Evolutionary conservation across 2,329 filamentous ascomycete genomes (phyloP).

Genomic region (Botrytis paeoniae): DNA sequence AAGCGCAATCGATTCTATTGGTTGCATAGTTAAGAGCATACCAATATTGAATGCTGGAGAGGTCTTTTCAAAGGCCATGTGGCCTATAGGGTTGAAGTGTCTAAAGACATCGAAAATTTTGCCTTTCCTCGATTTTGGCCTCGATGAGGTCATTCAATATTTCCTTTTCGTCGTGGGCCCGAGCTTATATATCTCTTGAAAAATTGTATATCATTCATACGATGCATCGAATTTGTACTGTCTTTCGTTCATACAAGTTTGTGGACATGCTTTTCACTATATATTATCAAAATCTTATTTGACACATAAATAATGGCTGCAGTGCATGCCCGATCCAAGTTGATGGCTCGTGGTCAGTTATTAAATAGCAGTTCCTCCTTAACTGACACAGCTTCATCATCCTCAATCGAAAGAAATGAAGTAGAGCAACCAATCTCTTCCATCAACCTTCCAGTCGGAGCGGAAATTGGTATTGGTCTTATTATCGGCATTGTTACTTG

Average conservation of each 20-base stretch:
- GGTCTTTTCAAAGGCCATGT: not conserved
- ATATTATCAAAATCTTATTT: not conserved
- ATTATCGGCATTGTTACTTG: not conserved
- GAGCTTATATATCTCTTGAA: not conserved
- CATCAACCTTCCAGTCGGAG: not conserved
- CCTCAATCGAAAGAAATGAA: not conserved
- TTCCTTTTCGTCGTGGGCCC: not conserved
- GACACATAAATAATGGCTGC: not conserved
- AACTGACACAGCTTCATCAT: not conserved
- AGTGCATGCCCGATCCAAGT: not conserved
- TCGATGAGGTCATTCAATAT: not conserved
- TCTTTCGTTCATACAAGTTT: not conserved
- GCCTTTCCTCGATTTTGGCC: not conserved
- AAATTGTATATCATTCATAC: not conserved
- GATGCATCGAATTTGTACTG: not conserved
- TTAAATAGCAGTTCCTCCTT: not conserved
- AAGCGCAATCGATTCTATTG: not conserved
- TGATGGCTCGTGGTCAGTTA: not conserved
- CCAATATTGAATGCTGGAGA: slow-evolving; percentile 3
- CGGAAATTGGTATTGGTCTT: slow-evolving; percentile 6
- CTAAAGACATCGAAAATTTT: not conserved
- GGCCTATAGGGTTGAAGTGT: slow-evolving; percentile 10
- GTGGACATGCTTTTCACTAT: not conserved
- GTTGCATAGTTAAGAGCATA: not conserved
- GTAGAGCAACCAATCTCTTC: not conserved